Base-by-base conservation (phyloP, 1,139 yeast species). In the Suhomyces chickasaworum region DNA sequence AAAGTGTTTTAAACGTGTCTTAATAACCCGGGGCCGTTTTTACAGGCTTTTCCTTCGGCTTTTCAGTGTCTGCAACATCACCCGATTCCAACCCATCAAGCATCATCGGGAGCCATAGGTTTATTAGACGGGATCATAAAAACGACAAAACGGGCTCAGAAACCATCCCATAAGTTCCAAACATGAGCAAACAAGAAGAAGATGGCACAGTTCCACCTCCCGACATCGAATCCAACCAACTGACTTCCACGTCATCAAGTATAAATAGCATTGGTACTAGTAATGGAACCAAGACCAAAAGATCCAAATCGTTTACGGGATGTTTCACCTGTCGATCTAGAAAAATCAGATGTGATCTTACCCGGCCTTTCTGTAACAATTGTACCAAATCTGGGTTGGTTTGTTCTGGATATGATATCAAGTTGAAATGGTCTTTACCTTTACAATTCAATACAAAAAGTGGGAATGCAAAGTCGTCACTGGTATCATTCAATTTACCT, bases 351-450 rank as follows among this genome's bases (percentile, higher is more conserved):
- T 78, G 83, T 58, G 83, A 77, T 53, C 64, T 75, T 30, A 54
- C 56, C 13, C 64, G 66, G 47, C 83, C 83, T 1, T 56, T 49
- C 13, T 78, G 83, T 56, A 59, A 61, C 15, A 69, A 75, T 42
- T 78, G 83, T 56, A 45, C 57, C 12, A 69, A 66, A 46, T 66
- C 70, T 60, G 82, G 84, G 1, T 60, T 86, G 20, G 69, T 73
- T 4, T 89, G 97, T 60, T 89, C 86, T 27, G 97, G 97, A 0
- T 89, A 89, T 58, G 89, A 83, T 49, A 84, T 89, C 52, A 87
- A 86, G 52, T 75, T 89, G 22, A 71, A 90, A 52, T 89, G 97
- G 97, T 80, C 86, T 8, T 67, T 66, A 18, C 83, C 86, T 2
- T 67, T 82, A 5, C 63, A 68, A 45, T 83, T 80, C 52, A 73